phyloP scores from a whole-genome alignment of 768 basidiomycete species.

The Flagelloscypha sp. region DNA sequence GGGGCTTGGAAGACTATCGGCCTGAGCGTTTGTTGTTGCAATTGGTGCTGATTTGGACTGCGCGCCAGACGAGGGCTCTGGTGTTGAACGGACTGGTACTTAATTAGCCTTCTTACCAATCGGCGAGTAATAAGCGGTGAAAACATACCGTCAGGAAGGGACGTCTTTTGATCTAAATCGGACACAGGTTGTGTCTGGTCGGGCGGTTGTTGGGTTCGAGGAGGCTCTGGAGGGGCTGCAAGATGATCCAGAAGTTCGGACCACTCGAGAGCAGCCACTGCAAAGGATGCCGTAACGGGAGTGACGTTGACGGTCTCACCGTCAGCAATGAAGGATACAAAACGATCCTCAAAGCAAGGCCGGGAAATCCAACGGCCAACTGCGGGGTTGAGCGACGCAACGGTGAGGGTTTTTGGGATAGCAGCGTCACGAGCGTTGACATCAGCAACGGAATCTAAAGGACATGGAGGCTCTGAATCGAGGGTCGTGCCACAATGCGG shows the following conservation, averaged over 20 bases:
- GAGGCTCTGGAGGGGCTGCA: slow-evolving; percentile 5
- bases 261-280: slow-evolving; percentile 66
- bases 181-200: too few relatives aligned
- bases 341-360: slow-evolving; percentile 70
- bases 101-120: too few relatives aligned
- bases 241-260: slow-evolving; percentile 64
- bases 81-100: too few relatives aligned
- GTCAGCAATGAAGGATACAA: slow-evolving; percentile 42
- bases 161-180: too few relatives aligned
- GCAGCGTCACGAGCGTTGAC: slow-evolving; percentile 11
- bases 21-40: too few relatives aligned
- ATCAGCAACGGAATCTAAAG: background rate
- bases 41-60: too few relatives aligned
- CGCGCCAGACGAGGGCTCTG: too few relatives aligned
- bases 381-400: slow-evolving; percentile 41
- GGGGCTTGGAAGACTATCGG: too few relatives aligned
- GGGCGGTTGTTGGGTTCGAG: slow-evolving; percentile 1
- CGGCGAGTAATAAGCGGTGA: too few relatives aligned
- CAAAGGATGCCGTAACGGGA: slow-evolving; percentile 42
- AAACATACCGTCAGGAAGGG: too few relatives aligned
- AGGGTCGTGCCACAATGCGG: too few relatives aligned
- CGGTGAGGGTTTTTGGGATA: slow-evolving; percentile 12
- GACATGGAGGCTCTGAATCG: background rate
- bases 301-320: slow-evolving; percentile 28
- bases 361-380: slow-evolving; percentile 64